Base-by-base conservation (phyloP, 2,329 filamentous ascomycete species). In the Penicillium sp. region DNA sequence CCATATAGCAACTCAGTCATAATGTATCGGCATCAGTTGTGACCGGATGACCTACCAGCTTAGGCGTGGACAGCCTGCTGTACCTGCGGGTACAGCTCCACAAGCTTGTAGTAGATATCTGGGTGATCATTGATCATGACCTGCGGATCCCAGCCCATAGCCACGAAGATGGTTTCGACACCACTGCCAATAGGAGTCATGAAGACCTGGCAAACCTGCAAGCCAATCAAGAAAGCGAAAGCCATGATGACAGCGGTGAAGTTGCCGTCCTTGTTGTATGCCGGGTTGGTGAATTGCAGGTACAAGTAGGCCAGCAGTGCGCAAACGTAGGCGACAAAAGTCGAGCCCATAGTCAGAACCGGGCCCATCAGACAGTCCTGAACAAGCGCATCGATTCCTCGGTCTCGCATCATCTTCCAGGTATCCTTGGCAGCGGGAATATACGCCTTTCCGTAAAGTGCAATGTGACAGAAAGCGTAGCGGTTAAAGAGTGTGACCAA, bases 141-240 rank as follows among this genome's bases (percentile, higher is more conserved):
- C 51, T 78, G 72, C 8, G 83, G 83, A 69, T 85, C 83, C 83
- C 83, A 86, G 2, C 82, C 84, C 72, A 81, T 81, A 2, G 91
- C 92, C 0, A 96, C 91, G 65, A 97, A 97, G 57, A 96, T 90
- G 0, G 92, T 95, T 63, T 96, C 90, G 59, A 96, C 85, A n/a
- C 93, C 93, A 65, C 88, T 92, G 59, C 87, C 87, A 53, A 97
- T 80, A 1, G 93, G 93, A 0, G 90, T 93, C 32, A 93, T 90
- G 75, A 97, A 95, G 60, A 96, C 85, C 72, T 95, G 89, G 71
- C 88, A 89, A 56, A 97, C 89, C 72, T 97, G 93, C 61, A 96
- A 77, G 6, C 93, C 93, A 60, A 97, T 92, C 49, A 97, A 77
- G 77, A 97, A 96, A 0, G 91, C 80, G 71, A 93, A 95, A 0